Conservation (phyloP, 306 rosid genomes). For the Mucuna pruriens region DNA sequence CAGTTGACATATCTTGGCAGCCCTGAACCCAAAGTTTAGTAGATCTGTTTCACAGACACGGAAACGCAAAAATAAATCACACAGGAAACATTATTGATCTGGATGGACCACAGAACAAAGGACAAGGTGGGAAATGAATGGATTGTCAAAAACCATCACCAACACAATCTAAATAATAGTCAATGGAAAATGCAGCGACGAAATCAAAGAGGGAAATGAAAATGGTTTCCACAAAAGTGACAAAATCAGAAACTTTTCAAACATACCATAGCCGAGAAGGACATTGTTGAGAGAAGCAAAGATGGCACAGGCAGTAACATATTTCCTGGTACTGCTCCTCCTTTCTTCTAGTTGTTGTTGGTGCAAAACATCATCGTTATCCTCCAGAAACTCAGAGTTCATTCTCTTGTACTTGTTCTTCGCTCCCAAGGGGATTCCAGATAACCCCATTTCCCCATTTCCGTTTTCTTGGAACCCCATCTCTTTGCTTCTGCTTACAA, state of each 20-base stretch:
- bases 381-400: slow-evolving; percentile 62
- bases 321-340: slow-evolving; percentile 59
- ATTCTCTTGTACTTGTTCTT: slow-evolving; percentile 85
- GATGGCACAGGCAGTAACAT: slow-evolving; percentile 85
- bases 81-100: slow-evolving; percentile 4
- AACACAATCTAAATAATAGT: neutral
- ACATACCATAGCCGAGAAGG: slow-evolving; percentile 93
- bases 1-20: neutral
- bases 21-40: slow-evolving; percentile 10
- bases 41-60: slow-evolving; percentile 29
- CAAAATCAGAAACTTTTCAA: slow-evolving; percentile 23
- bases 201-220: neutral
- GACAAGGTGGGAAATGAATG: neutral
- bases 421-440: slow-evolving; percentile 68
- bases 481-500: neutral
- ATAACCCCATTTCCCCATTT: slow-evolving; percentile 65
- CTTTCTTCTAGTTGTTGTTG: slow-evolving; percentile 49
- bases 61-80: slow-evolving; percentile 16
- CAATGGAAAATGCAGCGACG: slow-evolving; percentile 23
- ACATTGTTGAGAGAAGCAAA: slow-evolving; percentile 97
- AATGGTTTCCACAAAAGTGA: neutral
- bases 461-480: slow-evolving; percentile 81
- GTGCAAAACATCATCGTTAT: slow-evolving; percentile 53
- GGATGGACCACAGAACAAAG: slow-evolving; percentile 17
- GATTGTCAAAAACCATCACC: slow-evolving; percentile 14